Conservation (phyloP, 2,329 filamentous ascomycete species). For the Byssothecium circinans region DNA sequence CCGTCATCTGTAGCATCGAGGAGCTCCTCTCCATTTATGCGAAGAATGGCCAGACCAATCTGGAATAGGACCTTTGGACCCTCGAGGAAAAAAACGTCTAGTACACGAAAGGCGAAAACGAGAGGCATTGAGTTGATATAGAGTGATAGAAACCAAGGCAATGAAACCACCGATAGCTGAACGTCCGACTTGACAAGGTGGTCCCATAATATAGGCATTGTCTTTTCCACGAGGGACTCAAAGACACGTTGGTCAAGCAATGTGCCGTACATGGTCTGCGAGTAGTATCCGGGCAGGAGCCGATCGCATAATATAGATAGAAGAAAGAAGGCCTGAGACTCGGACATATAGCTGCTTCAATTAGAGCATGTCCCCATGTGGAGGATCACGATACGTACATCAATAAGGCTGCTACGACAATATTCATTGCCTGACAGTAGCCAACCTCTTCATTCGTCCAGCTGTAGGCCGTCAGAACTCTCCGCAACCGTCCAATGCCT, state of each 20-base stretch:
- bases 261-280: constrained; percentile 98
- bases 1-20: constrained; percentile 92
- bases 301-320: constrained; percentile 90
- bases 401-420: constrained; percentile 93
- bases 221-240: constrained; percentile 96
- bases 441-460: constrained; percentile 96
- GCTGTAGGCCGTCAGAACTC: constrained; percentile 94
- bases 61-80: constrained; percentile 97
- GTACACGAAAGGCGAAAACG: constrained; percentile 92
- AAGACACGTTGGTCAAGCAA: constrained; percentile 96
- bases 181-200: constrained; percentile 97
- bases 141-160: constrained; percentile 96
- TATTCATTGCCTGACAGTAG: constrained; percentile 99
- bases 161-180: constrained; percentile 92
- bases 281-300: constrained; percentile 94
- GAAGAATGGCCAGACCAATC: constrained; percentile 91
- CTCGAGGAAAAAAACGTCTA: constrained; percentile 98
- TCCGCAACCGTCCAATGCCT: constrained; percentile 83
- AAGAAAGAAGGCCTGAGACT: constrained; percentile 92
- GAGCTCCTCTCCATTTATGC: constrained; percentile 95
- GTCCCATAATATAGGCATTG: constrained; percentile 98
- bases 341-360: constrained; percentile 78
- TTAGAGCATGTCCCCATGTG: constrained; percentile 26
- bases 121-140: constrained; percentile 99
- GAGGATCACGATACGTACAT: constrained; percentile 60